phyloP scores from a whole-genome alignment of 2,329 filamentous ascomycete genomes.

The Epicoccum sorghinum region DNA sequence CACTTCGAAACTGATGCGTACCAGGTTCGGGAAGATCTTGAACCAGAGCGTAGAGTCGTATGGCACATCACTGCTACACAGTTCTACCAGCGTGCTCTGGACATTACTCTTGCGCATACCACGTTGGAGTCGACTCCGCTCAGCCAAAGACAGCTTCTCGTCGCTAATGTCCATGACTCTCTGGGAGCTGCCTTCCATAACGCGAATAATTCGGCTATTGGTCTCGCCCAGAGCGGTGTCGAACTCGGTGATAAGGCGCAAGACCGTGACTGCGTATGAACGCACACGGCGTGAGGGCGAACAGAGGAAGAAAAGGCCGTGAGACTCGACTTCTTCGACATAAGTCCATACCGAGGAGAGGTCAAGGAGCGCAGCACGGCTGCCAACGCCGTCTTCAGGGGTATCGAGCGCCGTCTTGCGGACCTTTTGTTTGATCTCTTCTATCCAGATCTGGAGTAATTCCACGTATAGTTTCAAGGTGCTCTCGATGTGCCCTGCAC shows the following conservation, averaged over 20 bases:
- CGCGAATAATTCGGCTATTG: slow-evolving; percentile 82
- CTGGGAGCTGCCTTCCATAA: slow-evolving; percentile 87
- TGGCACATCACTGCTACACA: slow-evolving; percentile 93
- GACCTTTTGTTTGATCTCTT: slow-evolving; percentile 88
- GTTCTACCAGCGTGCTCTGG: slow-evolving; percentile 85
- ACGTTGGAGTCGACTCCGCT: slow-evolving; percentile 88
- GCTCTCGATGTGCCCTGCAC: slow-evolving; percentile 90
- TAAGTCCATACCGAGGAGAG: slow-evolving; percentile 88
- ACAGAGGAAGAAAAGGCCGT: slow-evolving; percentile 95
- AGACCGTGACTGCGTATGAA: slow-evolving; percentile 87
- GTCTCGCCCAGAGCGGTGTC: slow-evolving; percentile 85
- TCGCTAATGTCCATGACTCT: slow-evolving; percentile 91
- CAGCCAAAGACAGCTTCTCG: slow-evolving; percentile 87
- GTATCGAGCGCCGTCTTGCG: slow-evolving; percentile 71
- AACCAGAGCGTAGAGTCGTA: slow-evolving; percentile 97
- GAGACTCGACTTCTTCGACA: slow-evolving; percentile 95
- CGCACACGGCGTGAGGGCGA: slow-evolving; percentile 92
- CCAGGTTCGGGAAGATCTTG: slow-evolving; percentile 95
- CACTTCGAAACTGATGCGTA: slow-evolving; percentile 86
- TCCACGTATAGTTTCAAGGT: slow-evolving; percentile 93
- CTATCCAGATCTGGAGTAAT: slow-evolving; percentile 94
- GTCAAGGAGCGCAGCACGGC: slow-evolving; percentile 78
- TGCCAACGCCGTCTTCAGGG: slow-evolving; percentile 69
- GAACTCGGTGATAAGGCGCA: slow-evolving; percentile 91
- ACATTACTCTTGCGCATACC: slow-evolving; percentile 84